Percentiles rank a stretch among this genome's conserved stretches.
These are phyloP conservation scores for Biscutella auriculata DNA, from an alignment of 441 rosid species.

Conservation along the genomic window DNA sequence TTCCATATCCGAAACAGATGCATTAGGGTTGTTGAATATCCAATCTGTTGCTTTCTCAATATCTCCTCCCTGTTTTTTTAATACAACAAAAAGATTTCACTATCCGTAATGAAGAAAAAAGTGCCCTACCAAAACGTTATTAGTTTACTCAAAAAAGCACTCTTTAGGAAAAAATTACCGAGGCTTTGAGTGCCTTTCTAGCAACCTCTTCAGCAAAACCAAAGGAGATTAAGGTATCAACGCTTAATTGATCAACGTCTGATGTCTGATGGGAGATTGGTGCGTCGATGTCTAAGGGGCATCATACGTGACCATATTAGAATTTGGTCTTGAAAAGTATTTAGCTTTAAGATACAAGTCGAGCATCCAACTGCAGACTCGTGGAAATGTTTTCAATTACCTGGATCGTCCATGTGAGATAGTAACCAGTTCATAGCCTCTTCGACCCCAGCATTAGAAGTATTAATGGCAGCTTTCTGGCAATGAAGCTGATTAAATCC, in stretches of 20 bases:
- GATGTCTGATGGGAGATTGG: constrained; percentile 44
- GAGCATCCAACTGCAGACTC: background rate
- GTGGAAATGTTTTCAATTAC: constrained; percentile 25
- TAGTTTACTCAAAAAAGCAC: no score
- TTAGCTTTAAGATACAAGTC: background rate
- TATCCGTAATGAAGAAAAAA: background rate
- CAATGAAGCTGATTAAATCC: constrained; percentile 82
- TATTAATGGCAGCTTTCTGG: constrained; percentile 82
- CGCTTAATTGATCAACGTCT: constrained; percentile 48
- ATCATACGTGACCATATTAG: background rate
- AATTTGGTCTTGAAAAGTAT: background rate
- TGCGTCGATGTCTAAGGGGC: constrained; percentile 53
- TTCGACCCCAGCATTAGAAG: constrained; percentile 77
- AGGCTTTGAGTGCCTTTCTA: constrained; percentile 67
- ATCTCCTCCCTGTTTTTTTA: constrained; percentile 62
- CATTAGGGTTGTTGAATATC: constrained; percentile 86
- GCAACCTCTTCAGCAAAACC: constrained; percentile 83
- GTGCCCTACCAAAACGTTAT: background rate
- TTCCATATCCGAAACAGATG: constrained; percentile 61
- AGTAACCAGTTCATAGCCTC: constrained; percentile 97
- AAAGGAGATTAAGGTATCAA: constrained; percentile 74
- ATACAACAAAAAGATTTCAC: background rate
- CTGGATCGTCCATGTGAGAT: constrained; percentile 88
- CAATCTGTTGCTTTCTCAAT: constrained; percentile 94
- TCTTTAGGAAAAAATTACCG: constrained; percentile 20